Evolutionary conservation across 306 rosid species (phyloP).

Genomic region (Acacia crassicarpa): DNA sequence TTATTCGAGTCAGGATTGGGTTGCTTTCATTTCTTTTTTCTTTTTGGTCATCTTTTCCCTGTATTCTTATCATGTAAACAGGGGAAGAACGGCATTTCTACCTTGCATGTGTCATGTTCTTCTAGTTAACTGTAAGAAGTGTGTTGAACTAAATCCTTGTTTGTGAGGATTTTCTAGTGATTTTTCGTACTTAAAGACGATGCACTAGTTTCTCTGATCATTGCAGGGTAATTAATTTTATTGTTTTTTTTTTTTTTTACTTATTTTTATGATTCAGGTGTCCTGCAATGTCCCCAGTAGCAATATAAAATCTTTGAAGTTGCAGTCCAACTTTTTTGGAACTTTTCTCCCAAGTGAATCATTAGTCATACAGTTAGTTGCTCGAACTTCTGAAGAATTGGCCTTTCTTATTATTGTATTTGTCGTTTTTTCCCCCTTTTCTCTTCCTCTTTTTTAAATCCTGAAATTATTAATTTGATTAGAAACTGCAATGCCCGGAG

Average conservation of each 20-base stretch:
- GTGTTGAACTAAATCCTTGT: not conserved
- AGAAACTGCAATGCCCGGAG: conserved; percentile 51
- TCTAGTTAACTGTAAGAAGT: not conserved
- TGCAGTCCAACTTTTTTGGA: conserved; percentile 57
- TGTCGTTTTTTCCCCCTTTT: not conserved
- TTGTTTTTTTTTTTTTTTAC: not conserved
- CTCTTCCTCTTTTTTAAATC: not conserved
- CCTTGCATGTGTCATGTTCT: not conserved
- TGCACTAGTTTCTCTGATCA: not conserved
- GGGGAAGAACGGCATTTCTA: not conserved
- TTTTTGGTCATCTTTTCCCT: not conserved
- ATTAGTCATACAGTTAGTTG: conserved; percentile 64
- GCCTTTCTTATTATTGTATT: not conserved
- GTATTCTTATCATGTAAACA: conserved; percentile 14
- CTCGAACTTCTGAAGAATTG: not conserved
- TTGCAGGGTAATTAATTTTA: not conserved
- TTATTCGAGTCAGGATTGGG: not conserved
- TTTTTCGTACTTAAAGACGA: not conserved
- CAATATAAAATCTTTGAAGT: conserved; percentile 42
- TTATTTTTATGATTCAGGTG: conserved; percentile 46
- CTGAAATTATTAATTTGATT: conserved; percentile 28
- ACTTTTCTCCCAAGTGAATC: conserved; percentile 54
- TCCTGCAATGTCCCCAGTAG: conserved; percentile 42
- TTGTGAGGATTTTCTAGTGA: not conserved
- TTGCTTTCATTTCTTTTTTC: not conserved